phyloP scores from a whole-genome alignment of 257 asterid genomes.

The Galeopsis tetrahit region DNA sequence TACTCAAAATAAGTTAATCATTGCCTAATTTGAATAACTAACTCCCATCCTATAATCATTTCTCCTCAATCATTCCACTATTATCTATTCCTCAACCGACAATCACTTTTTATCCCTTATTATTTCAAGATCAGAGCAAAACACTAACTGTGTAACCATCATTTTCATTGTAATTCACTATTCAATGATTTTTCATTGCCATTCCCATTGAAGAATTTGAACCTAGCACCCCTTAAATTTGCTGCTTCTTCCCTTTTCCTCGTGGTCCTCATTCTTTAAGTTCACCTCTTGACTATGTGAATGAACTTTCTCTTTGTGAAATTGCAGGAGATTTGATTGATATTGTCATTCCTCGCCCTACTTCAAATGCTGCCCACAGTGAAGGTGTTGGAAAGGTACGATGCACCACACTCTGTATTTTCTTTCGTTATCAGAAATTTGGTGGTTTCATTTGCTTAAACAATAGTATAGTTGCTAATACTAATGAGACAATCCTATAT shows the following conservation, averaged over 20 bases:
- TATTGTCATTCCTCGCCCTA: constrained; percentile 70
- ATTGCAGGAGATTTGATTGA: constrained; percentile 63
- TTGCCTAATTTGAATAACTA: too few species aligned
- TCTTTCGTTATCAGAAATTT: constrained; percentile 7
- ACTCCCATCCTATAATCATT: too few species aligned
- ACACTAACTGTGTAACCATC: too few species aligned
- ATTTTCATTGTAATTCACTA: too few species aligned
- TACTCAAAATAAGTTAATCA: too few species aligned
- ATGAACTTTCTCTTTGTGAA: constrained; percentile 16
- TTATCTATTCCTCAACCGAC: too few species aligned
- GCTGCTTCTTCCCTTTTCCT: constrained; percentile 3
- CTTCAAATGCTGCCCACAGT: constrained; percentile 35
- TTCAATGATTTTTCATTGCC: too few species aligned
- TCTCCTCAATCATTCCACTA: too few species aligned
- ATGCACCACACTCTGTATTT: not conserved
- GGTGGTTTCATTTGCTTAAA: not conserved
- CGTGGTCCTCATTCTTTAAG: constrained; percentile 3
- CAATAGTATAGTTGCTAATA: not conserved
- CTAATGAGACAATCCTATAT: not conserved
- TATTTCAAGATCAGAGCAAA: too few species aligned
- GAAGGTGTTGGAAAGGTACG: constrained; percentile 67
- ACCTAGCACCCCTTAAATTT: not conserved
- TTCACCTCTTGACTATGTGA: constrained; percentile 19
- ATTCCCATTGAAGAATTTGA: too few species aligned
- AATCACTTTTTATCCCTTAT: too few species aligned